Base-by-base conservation (phyloP, 2,329 filamentous ascomycete species). In the Hypoxylon sp. region DNA sequence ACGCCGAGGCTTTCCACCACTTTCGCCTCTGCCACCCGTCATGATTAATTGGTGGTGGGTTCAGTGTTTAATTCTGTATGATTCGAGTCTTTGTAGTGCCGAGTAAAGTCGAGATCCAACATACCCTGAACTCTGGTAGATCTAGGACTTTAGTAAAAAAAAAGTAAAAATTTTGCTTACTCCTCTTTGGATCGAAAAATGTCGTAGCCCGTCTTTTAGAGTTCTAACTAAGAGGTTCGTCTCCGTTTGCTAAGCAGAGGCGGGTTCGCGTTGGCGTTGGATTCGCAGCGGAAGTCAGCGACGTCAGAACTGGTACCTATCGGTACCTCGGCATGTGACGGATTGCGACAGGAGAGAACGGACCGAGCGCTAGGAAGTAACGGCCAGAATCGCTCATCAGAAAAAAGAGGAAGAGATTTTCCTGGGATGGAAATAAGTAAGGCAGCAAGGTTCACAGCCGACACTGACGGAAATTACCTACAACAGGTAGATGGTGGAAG, bases 91-190 rank as follows among this genome's bases (percentile, higher is more conserved):
- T 20, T 29, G 23, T 17, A 40, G 42, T n/a, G 29, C 26, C 15
- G 31, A 55, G 3, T 10, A 41, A 54, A 57, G 11, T 48, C 13
- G 38, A 53, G 21, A 48, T 53, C 48, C 21, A 38, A 64, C 67
- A 53, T 70, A 71, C 68, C 62, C 64, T n/a, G n/a, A 46, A 59
- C 47, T 17, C 4, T 35, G n/a, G 3, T 3, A n/a, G n/a, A n/a
- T n/a, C n/a, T n/a, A n/a, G n/a, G n/a, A n/a, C n/a, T n/a, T 38
- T 59, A 60, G 58, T 59, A 62, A 37, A 54, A n/a, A n/a, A n/a
- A n/a, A n/a, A n/a, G 56, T 45, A 55, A 53, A 48, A 47, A 46
- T 46, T 38, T 42, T 37, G 50, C 45, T 46, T 37, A 49, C 51
- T 50, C 57, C 40, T 35, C 35, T 50, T 41, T 31, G 37, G 31